phyloP scores from a whole-genome alignment of 192 early-diverging fungal genomes.

The Gaertneriomyces sp. region DNA sequence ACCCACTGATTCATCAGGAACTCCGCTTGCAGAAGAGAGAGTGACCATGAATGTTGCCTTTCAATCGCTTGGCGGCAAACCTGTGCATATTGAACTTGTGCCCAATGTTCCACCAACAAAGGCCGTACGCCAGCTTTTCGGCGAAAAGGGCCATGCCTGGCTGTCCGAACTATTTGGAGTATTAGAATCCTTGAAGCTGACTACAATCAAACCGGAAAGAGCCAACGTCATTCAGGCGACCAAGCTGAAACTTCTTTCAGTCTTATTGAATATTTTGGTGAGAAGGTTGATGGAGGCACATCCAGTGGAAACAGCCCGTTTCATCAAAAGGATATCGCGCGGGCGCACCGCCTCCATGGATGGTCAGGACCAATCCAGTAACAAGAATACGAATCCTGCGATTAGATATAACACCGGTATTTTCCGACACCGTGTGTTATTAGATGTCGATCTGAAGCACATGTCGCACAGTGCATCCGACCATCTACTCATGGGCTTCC shows the following conservation, averaged over 20 bases:
- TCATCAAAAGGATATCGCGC: slow-evolving; percentile 36
- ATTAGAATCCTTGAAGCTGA: slow-evolving; percentile 41
- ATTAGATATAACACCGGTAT: slow-evolving; percentile 8
- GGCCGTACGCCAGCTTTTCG: slow-evolving; percentile 39
- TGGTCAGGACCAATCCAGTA: not conserved
- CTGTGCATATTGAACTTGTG: slow-evolving; percentile 40
- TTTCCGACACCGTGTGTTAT: slow-evolving; percentile 13
- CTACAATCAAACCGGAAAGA: slow-evolving; percentile 20
- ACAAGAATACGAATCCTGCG: not conserved
- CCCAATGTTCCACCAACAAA: slow-evolving; percentile 24
- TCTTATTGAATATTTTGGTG: slow-evolving; percentile 47
- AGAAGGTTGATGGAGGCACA: slow-evolving; percentile 34
- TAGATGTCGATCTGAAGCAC: slow-evolving; percentile 28
- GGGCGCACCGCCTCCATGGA: slow-evolving; percentile 12
- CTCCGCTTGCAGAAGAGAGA: slow-evolving; percentile 4
- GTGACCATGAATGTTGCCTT: slow-evolving; percentile 55
- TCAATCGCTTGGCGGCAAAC: slow-evolving; percentile 43
- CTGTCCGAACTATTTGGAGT: slow-evolving; percentile 34
- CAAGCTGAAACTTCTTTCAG: slow-evolving; percentile 48
- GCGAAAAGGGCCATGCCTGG: slow-evolving; percentile 46
- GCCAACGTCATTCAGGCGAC: slow-evolving; percentile 37
- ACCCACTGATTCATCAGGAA: not conserved
- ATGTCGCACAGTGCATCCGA: slow-evolving; percentile 8
- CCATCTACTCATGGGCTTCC: slow-evolving; percentile 41
- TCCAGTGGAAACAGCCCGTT: slow-evolving; percentile 43